phyloP scores from a whole-genome alignment of 352 stramenopile genomes.

The Globisporangium camurandrum region DNA sequence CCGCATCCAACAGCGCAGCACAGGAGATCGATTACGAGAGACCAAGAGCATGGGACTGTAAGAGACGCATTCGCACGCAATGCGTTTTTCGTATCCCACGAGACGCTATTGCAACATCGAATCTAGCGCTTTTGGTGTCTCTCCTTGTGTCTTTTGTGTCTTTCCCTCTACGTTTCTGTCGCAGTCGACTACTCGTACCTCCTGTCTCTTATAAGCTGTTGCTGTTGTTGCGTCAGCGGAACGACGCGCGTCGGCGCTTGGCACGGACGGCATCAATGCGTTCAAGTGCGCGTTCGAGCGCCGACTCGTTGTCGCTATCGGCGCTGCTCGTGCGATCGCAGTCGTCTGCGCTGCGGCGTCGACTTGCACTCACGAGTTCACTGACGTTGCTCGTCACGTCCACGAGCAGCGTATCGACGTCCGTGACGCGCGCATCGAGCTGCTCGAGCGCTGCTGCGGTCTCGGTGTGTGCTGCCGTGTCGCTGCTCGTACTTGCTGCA shows the following conservation, averaged over 20 bases:
- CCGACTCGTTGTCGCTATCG: constrained; percentile 8
- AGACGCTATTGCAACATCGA: too few relatives aligned
- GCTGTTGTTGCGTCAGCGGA: neutral
- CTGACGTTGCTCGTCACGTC: constrained; percentile 18
- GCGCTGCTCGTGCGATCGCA: neutral
- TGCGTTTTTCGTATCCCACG: too few relatives aligned
- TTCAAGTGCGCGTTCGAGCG: constrained; percentile 23
- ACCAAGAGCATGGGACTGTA: neutral
- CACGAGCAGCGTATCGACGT: constrained; percentile 22
- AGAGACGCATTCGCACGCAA: too few relatives aligned
- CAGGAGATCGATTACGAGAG: neutral
- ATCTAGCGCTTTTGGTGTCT: too few relatives aligned
- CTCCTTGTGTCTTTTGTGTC: too few relatives aligned
- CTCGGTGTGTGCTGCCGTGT: constrained; percentile 16
- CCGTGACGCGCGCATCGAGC: constrained; percentile 15
- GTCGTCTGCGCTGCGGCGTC: neutral
- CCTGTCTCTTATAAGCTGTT: too few relatives aligned
- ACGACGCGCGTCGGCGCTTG: constrained; percentile 24
- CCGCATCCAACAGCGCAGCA: too few relatives aligned
- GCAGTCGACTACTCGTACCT: too few relatives aligned
- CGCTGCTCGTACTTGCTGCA: constrained; percentile 9
- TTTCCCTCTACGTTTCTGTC: too few relatives aligned
- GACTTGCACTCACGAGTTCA: constrained; percentile 10
- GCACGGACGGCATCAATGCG: constrained; percentile 35
- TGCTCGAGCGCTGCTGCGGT: constrained; percentile 11